Evolutionary conservation across 176 grass and related monocot species (phyloP).

Genomic region (Carex myosuroides): DNA sequence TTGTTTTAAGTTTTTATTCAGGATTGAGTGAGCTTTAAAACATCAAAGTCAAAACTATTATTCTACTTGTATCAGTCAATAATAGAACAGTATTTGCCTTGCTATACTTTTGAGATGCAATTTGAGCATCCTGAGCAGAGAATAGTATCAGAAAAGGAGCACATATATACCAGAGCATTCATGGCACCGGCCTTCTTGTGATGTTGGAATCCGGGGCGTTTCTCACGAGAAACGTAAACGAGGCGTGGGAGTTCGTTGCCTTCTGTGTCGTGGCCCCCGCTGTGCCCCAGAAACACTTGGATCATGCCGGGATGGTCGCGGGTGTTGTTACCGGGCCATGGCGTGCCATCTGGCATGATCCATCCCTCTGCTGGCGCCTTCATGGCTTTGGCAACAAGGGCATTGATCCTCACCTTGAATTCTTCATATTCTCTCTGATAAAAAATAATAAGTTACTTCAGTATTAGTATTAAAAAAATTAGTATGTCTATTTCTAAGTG

Average conservation of each 20-base stretch:
- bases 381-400: constrained; percentile 81
- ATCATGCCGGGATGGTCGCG: constrained; percentile 99
- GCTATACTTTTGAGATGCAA: not conserved
- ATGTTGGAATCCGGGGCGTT: constrained; percentile 89
- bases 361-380: constrained; percentile 82
- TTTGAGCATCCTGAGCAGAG: not conserved
- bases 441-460: not conserved
- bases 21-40: not conserved
- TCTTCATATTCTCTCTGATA: constrained; percentile 93
- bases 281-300: constrained; percentile 97
- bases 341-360: constrained; percentile 99
- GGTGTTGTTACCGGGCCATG: constrained; percentile 98
- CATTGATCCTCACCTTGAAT: constrained; percentile 96
- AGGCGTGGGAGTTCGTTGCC: constrained; percentile 91
- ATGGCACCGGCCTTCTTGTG: constrained; percentile 99
- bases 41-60: not conserved
- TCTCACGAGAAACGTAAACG: constrained; percentile 97
- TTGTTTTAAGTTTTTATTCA: not conserved
- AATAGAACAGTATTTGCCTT: not conserved
- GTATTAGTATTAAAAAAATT: not conserved
- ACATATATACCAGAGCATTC: constrained; percentile 69
- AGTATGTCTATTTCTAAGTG: not conserved
- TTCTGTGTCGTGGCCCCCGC: constrained; percentile 81
- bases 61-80: not conserved
- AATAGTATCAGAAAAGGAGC: not conserved